Base-by-base conservation (phyloP, 805 yeast species). In the Pichia insulana region DNA sequence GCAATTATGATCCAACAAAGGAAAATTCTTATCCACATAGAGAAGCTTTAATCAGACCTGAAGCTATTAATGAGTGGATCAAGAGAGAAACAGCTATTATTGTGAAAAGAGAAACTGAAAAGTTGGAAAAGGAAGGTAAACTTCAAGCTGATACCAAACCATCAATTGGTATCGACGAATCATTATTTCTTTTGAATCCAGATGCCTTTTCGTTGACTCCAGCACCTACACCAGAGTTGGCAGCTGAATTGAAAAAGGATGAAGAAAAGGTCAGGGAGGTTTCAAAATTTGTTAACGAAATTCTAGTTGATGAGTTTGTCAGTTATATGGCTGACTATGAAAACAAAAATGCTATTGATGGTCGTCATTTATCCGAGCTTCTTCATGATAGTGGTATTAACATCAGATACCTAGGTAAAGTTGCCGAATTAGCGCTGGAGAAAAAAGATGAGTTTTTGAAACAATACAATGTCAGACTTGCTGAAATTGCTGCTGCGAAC, bases 1-100 rank as follows among this genome's bases (percentile, higher is more conserved):
- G 66, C n/a, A 55, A 78, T 57, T 74, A 50, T 50, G 71, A 69
- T 48, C 61, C 63, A 13, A 64, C 60, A 2, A 48, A 59, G 6
- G 70, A 61, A n/a, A 59, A 61, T n/a, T 69, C 76, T 10, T 89
- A 88, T 58, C 96, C 96, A 15, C 96, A 87, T 57, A 74, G 76
- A 49, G 85, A 87, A 62, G 70, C 83, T 12, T 73, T 83, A 20
- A 56, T 90, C 36, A 80, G 97, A 65, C 79, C 78, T 50, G 97
- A 90, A 64, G 92, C 96, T 15, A 77, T 90, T 37, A 90, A 80
- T 51, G 85, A 80, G 53, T 90, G 96, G 96, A 86, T 92, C 81
- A 75, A 74, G 56, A 62, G 76, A 45, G 76, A 80, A 56, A 72
- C 83, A 3, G 74, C 83, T 13, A 68, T 65, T 17, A 67, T 68